Conservation (phyloP, 192 early-diverging fungal genomes). For the Backusella luteola region DNA sequence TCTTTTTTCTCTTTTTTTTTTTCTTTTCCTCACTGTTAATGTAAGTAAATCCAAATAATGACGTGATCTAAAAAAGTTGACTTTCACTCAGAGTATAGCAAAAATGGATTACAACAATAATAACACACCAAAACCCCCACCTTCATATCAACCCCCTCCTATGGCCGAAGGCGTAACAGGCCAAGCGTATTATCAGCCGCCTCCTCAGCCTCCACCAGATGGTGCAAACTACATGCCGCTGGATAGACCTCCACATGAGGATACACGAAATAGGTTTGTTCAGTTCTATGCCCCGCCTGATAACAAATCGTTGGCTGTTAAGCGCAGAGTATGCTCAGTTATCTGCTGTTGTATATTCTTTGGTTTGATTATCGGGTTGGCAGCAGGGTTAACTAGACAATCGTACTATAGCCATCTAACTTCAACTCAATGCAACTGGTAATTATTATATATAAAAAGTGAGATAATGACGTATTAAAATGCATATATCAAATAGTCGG, state of each 20-base stretch:
- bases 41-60: background rate
- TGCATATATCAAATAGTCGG: background rate
- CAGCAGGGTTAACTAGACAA: conserved; percentile 18
- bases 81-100: background rate
- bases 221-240: background rate
- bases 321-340: background rate
- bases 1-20: background rate
- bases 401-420: background rate
- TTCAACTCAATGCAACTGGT: background rate
- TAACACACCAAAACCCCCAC: conserved; percentile 10
- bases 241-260: background rate
- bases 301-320: conserved; percentile 13
- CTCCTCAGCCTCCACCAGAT: conserved; percentile 13
- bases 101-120: background rate
- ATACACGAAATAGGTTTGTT: background rate
- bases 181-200: conserved; percentile 24
- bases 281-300: conserved; percentile 23
- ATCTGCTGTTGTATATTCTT: conserved; percentile 13
- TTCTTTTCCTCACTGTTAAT: background rate
- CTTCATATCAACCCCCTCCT: conserved; percentile 11
- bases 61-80: background rate
- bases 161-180: background rate
- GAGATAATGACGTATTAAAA: background rate
- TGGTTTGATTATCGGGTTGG: conserved; percentile 19
- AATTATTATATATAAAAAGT: background rate